These are phyloP conservation scores for Eruca vesicaria DNA, from an alignment of 441 rosid genomes.

Conservation along the genomic window DNA sequence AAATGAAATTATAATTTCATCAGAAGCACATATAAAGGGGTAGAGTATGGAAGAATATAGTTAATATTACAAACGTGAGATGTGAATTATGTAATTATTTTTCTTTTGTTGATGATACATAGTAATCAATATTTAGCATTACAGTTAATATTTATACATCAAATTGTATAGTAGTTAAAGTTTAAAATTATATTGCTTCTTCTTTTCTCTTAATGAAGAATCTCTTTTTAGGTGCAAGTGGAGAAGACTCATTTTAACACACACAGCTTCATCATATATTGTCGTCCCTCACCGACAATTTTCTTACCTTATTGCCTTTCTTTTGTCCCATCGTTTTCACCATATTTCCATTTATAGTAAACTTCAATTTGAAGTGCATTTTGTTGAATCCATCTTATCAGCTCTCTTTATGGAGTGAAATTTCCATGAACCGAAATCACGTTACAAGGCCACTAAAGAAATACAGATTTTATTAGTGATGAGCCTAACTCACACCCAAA, in stretches of 20 bases:
- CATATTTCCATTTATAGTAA: constrained; percentile 23
- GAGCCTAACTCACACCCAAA: no score
- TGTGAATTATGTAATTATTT: neutral
- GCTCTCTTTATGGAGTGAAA: neutral
- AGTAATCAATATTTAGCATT: neutral
- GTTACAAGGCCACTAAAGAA: neutral
- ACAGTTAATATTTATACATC: neutral
- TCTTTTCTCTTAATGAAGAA: neutral
- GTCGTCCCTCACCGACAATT: constrained; percentile 39
- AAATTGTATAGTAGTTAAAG: neutral
- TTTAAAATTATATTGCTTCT: neutral
- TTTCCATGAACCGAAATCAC: neutral
- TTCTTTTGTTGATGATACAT: neutral
- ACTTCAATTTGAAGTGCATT: constrained; percentile 10
- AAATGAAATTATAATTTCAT: neutral
- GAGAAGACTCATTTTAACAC: constrained; percentile 15
- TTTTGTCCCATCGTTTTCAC: constrained; percentile 37
- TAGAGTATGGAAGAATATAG: neutral
- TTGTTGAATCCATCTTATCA: neutral
- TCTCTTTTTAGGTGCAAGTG: constrained; percentile 15
- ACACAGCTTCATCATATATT: constrained; percentile 19
- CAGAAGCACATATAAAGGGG: neutral
- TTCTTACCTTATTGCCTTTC: constrained; percentile 32
- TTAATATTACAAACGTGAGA: neutral
- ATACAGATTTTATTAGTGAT: no score